phyloP scores from a whole-genome alignment of 1,284 basidiomycete species.

The Tilletia horrida region DNA sequence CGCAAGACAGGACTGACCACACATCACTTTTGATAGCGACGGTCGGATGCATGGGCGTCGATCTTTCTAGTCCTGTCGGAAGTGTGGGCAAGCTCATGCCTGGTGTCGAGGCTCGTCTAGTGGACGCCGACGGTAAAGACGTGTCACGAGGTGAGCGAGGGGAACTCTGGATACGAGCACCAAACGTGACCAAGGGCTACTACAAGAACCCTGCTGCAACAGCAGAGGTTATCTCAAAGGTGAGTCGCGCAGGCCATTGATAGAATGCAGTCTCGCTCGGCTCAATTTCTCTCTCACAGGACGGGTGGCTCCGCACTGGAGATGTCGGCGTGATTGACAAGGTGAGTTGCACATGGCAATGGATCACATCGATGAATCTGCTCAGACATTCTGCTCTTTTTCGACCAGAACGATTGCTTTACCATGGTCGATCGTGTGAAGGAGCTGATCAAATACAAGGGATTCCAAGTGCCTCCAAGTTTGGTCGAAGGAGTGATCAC shows the following conservation, averaged over 20 bases:
- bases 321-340: conserved; percentile 38
- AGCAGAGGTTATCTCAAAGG: neutral
- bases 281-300: conserved; percentile 16
- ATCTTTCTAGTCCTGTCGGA: conserved; percentile 39
- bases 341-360: neutral
- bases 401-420: conserved; percentile 27
- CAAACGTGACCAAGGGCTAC: conserved; percentile 66
- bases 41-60: conserved; percentile 10
- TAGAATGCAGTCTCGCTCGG: neutral
- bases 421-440: conserved; percentile 49
- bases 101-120: conserved; percentile 72
- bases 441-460: conserved; percentile 52
- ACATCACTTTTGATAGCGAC: neutral
- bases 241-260: neutral
- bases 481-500: conserved; percentile 42
- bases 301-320: conserved; percentile 49
- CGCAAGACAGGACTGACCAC: no score
- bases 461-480: conserved; percentile 48
- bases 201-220: conserved; percentile 60
- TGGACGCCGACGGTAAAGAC: conserved; percentile 61
- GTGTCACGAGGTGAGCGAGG: conserved; percentile 62
- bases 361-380: neutral
- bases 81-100: conserved; percentile 68
- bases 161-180: conserved; percentile 76
- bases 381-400: neutral